These are phyloP conservation scores for Camellia lanceoleosa DNA, from an alignment of 148 eudicot genomes.

Conservation along the genomic window DNA sequence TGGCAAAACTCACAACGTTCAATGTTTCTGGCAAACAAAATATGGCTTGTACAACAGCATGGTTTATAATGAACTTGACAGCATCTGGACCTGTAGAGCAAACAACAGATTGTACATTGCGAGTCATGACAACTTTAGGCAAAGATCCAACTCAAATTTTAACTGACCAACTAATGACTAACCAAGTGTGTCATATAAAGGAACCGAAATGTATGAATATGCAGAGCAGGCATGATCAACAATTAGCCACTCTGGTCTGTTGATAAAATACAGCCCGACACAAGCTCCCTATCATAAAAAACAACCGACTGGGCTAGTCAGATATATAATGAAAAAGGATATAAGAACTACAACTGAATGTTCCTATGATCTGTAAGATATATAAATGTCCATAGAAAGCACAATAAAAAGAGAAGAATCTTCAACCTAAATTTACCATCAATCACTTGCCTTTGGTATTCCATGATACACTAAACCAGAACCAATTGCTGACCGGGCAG, in stretches of 20 bases:
- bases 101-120: slow-evolving; percentile 2
- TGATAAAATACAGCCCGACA: slow-evolving; percentile 85
- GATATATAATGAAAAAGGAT: slow-evolving; percentile 6
- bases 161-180: slow-evolving; percentile 21
- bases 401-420: not conserved
- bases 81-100: slow-evolving; percentile 89
- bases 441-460: slow-evolving; percentile 50
- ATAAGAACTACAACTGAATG: slow-evolving; percentile 7
- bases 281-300: slow-evolving; percentile 60
- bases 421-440: not conserved
- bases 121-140: not conserved
- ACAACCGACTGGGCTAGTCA: slow-evolving; percentile 8
- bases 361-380: no score
- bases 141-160: slow-evolving; percentile 12
- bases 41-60: slow-evolving; percentile 78
- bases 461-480: slow-evolving; percentile 70
- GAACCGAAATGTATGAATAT: slow-evolving; percentile 81
- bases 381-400: not conserved
- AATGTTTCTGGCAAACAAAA: slow-evolving; percentile 83
- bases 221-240: slow-evolving; percentile 98
- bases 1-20: slow-evolving; percentile 55
- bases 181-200: slow-evolving; percentile 92
- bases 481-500: slow-evolving; percentile 76
- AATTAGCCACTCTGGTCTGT: slow-evolving; percentile 93
- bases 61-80: slow-evolving; percentile 83